A percentile compares a stretch with the other conserved stretches of the same genome.
Evolutionary conservation across 495 filamentous ascomycete genomes (phyloP).

Genomic region (Polyplosphaeria fusca): DNA sequence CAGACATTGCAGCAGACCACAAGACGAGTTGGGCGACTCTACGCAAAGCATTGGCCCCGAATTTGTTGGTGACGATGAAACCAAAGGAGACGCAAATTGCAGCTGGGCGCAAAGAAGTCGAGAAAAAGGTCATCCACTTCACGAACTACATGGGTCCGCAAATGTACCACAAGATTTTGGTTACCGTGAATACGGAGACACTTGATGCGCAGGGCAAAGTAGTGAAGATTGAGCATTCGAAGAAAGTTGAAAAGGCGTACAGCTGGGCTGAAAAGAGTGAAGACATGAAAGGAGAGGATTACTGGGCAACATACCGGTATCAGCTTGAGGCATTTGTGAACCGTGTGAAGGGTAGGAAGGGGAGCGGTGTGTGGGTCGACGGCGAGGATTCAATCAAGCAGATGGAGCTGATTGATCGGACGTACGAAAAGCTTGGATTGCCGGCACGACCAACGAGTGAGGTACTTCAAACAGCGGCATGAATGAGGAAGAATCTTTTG

Average conservation of each 20-base stretch:
- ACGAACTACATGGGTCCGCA: slow-evolving; percentile 44
- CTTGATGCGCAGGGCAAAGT: slow-evolving; percentile 19
- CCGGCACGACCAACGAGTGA: slow-evolving; percentile 23
- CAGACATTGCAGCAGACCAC: slow-evolving; percentile 14
- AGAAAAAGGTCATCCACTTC: slow-evolving; percentile 37
- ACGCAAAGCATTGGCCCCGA: background rate
- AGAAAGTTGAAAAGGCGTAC: slow-evolving; percentile 32
- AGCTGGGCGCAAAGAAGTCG: slow-evolving; percentile 2
- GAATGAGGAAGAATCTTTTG: too few species aligned
- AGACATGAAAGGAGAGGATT: slow-evolving; percentile 29
- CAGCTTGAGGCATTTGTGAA: slow-evolving; percentile 42
- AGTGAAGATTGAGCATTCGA: slow-evolving; percentile 31
- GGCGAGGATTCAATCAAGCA: slow-evolving; percentile 36
- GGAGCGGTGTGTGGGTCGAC: slow-evolving; percentile 32
- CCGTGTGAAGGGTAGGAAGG: slow-evolving; percentile 34
- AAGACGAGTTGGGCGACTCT: slow-evolving; percentile 13
- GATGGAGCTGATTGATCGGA: slow-evolving; percentile 39
- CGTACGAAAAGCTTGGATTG: slow-evolving; percentile 39
- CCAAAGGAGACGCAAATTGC: slow-evolving; percentile 34
- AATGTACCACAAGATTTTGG: slow-evolving; percentile 43
- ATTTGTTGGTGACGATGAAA: slow-evolving; percentile 22
- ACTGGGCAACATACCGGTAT: slow-evolving; percentile 41
- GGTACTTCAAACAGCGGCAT: background rate
- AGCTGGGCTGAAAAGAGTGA: slow-evolving; percentile 20
- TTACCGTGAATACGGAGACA: slow-evolving; percentile 35